phyloP scores from a whole-genome alignment of 2,329 filamentous ascomycete species.

The Calonectria pseudoreteaudii region DNA sequence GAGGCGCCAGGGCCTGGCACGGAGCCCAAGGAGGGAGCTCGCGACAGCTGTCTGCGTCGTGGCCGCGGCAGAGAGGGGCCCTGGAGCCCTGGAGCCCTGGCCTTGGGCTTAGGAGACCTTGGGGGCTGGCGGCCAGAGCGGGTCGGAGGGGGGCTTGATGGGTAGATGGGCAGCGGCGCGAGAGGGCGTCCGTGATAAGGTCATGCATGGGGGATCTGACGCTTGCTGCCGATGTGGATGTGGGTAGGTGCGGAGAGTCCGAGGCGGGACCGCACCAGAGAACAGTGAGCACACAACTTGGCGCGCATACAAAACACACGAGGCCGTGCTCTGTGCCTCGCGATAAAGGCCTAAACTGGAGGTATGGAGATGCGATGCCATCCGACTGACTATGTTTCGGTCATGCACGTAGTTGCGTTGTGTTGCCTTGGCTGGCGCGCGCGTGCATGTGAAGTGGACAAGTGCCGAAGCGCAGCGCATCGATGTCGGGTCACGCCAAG shows the following conservation, averaged over 20 bases:
- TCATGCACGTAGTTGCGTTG: background rate
- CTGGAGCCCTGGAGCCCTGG: background rate
- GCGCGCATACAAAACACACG: background rate
- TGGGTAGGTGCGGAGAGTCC: constrained; percentile 36
- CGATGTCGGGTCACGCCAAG: background rate
- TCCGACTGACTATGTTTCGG: background rate
- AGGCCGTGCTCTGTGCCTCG: background rate
- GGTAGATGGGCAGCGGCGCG: constrained; percentile 26
- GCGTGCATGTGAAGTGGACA: background rate
- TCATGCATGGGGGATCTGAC: constrained; percentile 45
- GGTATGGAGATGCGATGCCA: constrained; percentile 6
- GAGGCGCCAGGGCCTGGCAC: background rate
- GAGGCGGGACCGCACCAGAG: constrained; percentile 31
- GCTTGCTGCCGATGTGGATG: constrained; percentile 30
- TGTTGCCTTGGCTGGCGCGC: background rate
- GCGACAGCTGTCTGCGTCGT: constrained; percentile 7
- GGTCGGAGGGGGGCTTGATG: constrained; percentile 13
- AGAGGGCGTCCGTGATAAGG: constrained; percentile 39
- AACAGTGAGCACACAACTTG: constrained; percentile 12
- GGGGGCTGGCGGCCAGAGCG: constrained; percentile 18
- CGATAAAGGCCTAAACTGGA: background rate
- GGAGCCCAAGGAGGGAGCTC: constrained; percentile 14
- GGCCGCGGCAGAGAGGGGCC: background rate
- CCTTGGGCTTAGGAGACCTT: background rate
- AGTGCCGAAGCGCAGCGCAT: constrained; percentile 8